Conservation (phyloP, 345 rosid species). For the thale cress (Arabidopsis thaliana) region TAIR10.1 NC_003070.9:29688501-29689000, state of each 20-base stretch:
- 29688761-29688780: conserved; percentile 10
- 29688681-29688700: background rate
- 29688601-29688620: conserved; percentile 40
- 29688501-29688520: conserved; percentile 37
- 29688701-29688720: background rate
- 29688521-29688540: conserved; percentile 40
- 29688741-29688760: background rate
- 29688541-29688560: conserved; percentile 24
- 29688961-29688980: conserved; percentile 12
- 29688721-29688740: background rate
- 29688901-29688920: background rate
- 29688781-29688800: conserved; percentile 28
- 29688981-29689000: conserved; percentile 15
- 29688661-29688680: conserved; percentile 45
- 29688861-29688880: conserved; percentile 23
- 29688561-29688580: conserved; percentile 36
- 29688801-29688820: conserved; percentile 22
- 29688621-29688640: conserved; percentile 38
- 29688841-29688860: conserved; percentile 20
- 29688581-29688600: conserved; percentile 44
- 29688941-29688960: background rate
- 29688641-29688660: conserved; percentile 39
- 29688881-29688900: conserved; percentile 15
- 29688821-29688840: conserved; percentile 16
- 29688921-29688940: conserved; percentile 7